A percentile compares a stretch with the other conserved stretches of the same genome.
These are phyloP conservation scores for Parsonsia alboflavescens DNA, from an alignment of 257 asterid species.

Conservation along the genomic window DNA sequence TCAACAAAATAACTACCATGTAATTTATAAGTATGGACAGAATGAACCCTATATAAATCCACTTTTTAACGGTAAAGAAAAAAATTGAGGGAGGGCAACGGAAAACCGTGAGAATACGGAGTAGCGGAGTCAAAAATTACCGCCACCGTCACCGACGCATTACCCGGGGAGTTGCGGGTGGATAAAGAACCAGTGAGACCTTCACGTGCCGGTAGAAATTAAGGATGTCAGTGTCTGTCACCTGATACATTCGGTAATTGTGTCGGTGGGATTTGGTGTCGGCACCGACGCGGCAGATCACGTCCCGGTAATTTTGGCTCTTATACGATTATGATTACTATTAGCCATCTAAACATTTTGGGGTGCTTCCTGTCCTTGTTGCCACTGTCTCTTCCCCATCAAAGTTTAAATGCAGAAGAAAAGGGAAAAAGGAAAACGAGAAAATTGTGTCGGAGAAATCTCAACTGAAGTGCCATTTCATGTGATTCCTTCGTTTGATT, in stretches of 20 bases:
- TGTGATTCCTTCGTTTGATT: no score
- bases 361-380: no score
- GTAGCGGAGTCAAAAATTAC: constrained; percentile 20
- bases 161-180: neutral
- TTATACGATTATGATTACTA: no score
- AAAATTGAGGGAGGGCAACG: neutral
- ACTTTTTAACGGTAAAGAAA: neutral
- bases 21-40: no score
- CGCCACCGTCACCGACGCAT: constrained; percentile 45
- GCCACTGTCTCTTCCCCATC: no score
- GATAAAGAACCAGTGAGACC: constrained; percentile 1
- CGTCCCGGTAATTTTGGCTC: constrained; percentile 24
- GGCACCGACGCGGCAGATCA: constrained; percentile 52
- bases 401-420: no score
- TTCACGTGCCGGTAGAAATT: constrained; percentile 26
- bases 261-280: constrained; percentile 51
- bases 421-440: no score
- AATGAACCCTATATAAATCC: no score
- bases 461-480: no score
- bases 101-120: constrained; percentile 15
- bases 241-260: constrained; percentile 37
- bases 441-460: no score
- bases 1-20: no score
- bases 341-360: no score
- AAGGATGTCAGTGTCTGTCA: constrained; percentile 24